Conservation (phyloP, 2,329 filamentous ascomycete genomes). For the Cercospora sp. region DNA sequence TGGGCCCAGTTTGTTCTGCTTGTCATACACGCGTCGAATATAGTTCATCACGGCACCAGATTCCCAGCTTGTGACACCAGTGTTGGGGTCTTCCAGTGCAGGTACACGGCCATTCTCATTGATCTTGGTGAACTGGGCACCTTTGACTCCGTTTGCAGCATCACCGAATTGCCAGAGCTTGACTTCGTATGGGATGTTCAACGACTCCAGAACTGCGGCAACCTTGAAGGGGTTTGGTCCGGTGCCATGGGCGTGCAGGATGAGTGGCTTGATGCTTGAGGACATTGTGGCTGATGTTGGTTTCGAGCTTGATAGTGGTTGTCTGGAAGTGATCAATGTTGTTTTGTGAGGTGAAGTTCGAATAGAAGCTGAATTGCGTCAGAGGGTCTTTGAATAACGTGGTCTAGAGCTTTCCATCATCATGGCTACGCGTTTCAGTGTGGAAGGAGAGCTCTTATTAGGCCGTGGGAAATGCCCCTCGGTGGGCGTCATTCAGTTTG, state of each 20-base stretch:
- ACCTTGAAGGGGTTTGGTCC: conserved; percentile 50
- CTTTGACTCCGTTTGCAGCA: conserved; percentile 42
- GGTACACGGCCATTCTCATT: conserved; percentile 49
- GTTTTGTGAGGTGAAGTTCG: not conserved
- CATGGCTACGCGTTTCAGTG: not conserved
- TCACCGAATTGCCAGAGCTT: conserved; percentile 47
- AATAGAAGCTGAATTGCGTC: conserved; percentile 2
- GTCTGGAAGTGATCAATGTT: not conserved
- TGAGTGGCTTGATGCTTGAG: conserved; percentile 37
- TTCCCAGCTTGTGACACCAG: conserved; percentile 51
- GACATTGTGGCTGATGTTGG: conserved; percentile 1
- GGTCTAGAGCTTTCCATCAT: not conserved
- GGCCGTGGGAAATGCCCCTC: not conserved
- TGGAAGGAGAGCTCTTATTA: not conserved
- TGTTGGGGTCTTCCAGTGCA: conserved; percentile 49
- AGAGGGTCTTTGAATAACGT: not conserved
- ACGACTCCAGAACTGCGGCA: conserved; percentile 45
- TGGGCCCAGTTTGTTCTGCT: conserved; percentile 42
- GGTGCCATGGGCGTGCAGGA: conserved; percentile 44
- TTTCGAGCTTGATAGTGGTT: not conserved
- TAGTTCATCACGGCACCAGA: conserved; percentile 54
- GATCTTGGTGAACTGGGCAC: conserved; percentile 42
- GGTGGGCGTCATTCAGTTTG: not conserved
- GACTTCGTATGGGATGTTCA: conserved; percentile 45
- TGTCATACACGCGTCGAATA: conserved; percentile 48